Percentiles rank a stretch among this genome's conserved stretches.
phyloP scores from a whole-genome alignment of 2,329 filamentous ascomycete genomes.

The Sclerotinia sclerotiorum region DNA sequence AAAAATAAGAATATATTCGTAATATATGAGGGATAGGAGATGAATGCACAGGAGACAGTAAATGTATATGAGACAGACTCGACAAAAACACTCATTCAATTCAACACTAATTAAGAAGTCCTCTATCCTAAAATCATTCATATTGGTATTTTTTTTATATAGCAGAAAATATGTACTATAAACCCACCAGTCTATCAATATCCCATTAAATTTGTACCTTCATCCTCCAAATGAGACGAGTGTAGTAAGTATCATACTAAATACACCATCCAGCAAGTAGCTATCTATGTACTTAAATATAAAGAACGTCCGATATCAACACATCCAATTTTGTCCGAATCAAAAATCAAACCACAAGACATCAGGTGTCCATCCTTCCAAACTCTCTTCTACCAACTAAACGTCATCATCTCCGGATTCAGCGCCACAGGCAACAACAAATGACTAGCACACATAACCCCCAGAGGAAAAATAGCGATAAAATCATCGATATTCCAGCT shows the following conservation, averaged over 20 bases:
- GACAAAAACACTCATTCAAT: background rate
- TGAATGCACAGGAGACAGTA: no score
- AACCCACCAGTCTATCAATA: background rate
- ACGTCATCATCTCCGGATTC: conserved; percentile 24
- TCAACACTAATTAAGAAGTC: background rate
- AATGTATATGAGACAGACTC: no score
- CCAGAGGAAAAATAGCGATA: conserved; percentile 20
- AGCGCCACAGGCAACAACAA: conserved; percentile 20
- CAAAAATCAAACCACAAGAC: background rate
- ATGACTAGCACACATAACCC: conserved; percentile 17
- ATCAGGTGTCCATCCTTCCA: background rate
- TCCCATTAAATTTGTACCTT: conserved; percentile 2
- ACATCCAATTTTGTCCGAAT: background rate
- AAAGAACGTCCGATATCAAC: background rate
- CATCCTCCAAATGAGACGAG: background rate
- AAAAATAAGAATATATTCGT: no score
- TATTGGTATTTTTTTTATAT: background rate
- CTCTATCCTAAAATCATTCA: no score
- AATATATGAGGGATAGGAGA: no score
- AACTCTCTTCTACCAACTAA: conserved; percentile 11
- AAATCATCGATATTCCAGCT: conserved; percentile 20
- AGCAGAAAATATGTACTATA: conserved; percentile 6
- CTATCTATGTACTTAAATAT: background rate
- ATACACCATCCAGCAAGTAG: no score
- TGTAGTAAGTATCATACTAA: background rate